Base-by-base conservation (phyloP, 768 basidiomycete genomes). In the Trametes cingulata region DNA sequence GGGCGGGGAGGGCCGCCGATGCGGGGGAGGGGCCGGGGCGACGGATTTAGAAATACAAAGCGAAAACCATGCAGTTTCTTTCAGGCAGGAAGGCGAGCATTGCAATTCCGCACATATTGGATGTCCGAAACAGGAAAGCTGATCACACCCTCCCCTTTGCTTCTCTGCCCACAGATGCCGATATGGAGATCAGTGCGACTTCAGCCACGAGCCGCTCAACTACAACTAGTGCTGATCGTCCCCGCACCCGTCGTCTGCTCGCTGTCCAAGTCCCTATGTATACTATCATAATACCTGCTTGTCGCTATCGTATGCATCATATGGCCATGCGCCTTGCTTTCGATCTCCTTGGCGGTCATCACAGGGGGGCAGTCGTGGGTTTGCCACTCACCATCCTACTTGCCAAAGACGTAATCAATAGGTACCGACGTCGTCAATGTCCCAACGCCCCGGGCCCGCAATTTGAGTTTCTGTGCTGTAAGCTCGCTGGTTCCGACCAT, bases 31-130 rank as follows among this genome's bases (percentile, higher is more conserved):
- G 85, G 86, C 56, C 75, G 87, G 49, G 82, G 84, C 49, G 82
- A 81, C 61, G 85, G 83, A 65, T 84, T 80, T 87, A 88, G 82
- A 87, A 82, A 82, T 76, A 89, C 78, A 84, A 91, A 86, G 85
- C 85, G 87, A 86, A 86, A 84, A 86, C 86, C 88, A 77, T 93
- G 91, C 88, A 88, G 81, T 82, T 93, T 92, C 81, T 92, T 86
- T 84, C 84, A 84, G 78, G 82, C 85, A 84, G 91, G 90, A 90
- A 92, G 90, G 91, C 88, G 86, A 92, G 91, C 88, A 84, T 81
- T 73, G 71, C 79, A 80, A 74, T 74, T 62, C 60, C 62, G 61
- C 56, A 33, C 50, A 47, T 39, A 39, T 33, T 52, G 62, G 54
- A 58, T 49, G 35, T 69, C 64, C 70, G 62, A 69, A 64, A 63